Evolutionary conservation across 371 early-diverging fungal species (phyloP).

Genomic region (Mortierella sp.): DNA sequence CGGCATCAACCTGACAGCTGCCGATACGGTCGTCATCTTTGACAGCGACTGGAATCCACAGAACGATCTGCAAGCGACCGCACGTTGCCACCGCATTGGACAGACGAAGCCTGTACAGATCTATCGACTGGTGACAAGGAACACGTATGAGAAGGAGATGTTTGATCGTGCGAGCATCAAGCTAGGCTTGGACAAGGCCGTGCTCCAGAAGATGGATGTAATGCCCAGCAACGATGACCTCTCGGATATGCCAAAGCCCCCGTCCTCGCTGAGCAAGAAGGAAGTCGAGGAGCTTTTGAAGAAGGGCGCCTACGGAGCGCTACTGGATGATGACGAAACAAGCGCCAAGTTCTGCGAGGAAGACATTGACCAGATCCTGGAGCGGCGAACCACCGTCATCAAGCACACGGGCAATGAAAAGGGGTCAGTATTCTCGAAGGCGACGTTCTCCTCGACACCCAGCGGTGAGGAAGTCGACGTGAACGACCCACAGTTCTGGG

Average conservation of each 20-base stretch:
- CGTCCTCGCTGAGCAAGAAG: conserved; percentile 68
- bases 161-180: conserved; percentile 97
- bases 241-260: conserved; percentile 53
- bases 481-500: conserved; percentile 98
- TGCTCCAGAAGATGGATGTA: conserved; percentile 83
- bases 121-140: conserved; percentile 89
- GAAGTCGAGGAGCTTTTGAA: conserved; percentile 91
- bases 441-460: conserved; percentile 83
- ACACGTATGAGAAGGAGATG: conserved; percentile 96
- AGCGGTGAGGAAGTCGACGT: conserved; percentile 79
- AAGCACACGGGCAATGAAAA: conserved; percentile 80
- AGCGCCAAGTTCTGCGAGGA: conserved; percentile 92
- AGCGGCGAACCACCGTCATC: conserved; percentile 90
- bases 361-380: conserved; percentile 96
- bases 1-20: conserved; percentile 95
- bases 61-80: conserved; percentile 96
- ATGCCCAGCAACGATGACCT: conserved; percentile 54
- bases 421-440: conserved; percentile 95
- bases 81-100: conserved; percentile 94
- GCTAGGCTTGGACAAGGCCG: conserved; percentile 91
- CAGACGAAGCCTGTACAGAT: conserved; percentile 93
- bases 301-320: conserved; percentile 92
- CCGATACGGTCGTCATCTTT: conserved; percentile 96
- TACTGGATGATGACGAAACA: conserved; percentile 87
- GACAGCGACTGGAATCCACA: conserved; percentile 99